These are phyloP conservation scores for Aspergillus arachidicola DNA, from an alignment of 2,329 filamentous ascomycete species.

Conservation along the genomic window DNA sequence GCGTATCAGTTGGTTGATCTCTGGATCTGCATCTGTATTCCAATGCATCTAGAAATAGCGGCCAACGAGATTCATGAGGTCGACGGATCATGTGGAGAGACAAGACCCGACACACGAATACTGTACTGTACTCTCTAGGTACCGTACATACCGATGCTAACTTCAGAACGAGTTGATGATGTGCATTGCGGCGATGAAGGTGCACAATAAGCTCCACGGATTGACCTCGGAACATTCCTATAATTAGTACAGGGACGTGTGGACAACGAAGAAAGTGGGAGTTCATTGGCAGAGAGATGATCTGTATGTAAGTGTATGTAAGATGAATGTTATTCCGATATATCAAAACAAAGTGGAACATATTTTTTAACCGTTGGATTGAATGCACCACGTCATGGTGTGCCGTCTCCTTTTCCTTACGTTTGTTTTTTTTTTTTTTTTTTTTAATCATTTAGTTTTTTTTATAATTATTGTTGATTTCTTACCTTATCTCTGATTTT, in stretches of 20 bases:
- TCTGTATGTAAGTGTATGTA: background rate
- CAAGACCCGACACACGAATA: background rate
- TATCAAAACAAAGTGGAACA: background rate
- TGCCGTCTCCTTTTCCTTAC: background rate
- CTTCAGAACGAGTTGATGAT: background rate
- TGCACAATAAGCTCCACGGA: background rate
- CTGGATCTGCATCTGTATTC: background rate
- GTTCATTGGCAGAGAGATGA: background rate
- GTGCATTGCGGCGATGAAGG: slow-evolving; percentile 19
- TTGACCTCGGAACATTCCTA: background rate
- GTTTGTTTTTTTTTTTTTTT: background rate
- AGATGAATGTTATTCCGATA: background rate
- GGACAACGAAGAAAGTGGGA: background rate
- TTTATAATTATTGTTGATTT: background rate
- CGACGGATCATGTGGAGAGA: background rate
- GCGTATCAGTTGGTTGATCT: background rate
- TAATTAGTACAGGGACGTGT: background rate
- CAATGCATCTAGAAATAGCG: slow-evolving; percentile 2
- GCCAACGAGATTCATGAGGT: background rate
- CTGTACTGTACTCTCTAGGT: background rate
- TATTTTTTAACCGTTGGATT: background rate
- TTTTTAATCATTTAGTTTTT: background rate
- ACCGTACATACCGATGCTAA: background rate
- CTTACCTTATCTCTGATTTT: background rate
- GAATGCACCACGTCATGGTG: background rate